Evolutionary conservation across 164 flowering plant species (phyloP).

Genomic region (Chloranthus sessilifolius): DNA sequence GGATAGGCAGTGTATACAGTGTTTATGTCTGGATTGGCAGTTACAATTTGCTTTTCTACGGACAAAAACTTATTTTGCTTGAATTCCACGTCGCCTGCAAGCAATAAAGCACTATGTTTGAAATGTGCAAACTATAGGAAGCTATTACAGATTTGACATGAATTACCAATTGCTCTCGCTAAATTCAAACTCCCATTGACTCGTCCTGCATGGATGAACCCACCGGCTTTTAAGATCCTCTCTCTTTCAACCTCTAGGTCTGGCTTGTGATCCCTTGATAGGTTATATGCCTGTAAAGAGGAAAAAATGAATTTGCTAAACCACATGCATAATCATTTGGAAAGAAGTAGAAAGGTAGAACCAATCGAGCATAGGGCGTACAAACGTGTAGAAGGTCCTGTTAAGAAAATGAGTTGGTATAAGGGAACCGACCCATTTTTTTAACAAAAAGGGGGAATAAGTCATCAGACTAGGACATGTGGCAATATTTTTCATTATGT

Average conservation of each 20-base stretch:
- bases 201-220: constrained; percentile 91
- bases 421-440: no score
- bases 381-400: no score
- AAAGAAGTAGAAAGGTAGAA: no score
- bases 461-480: no score
- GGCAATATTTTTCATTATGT: no score
- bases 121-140: no score
- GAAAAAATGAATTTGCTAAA: background rate
- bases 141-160: no score
- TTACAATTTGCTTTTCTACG: constrained; percentile 82
- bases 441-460: no score
- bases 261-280: constrained; percentile 94
- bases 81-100: constrained; percentile 91
- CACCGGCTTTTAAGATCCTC: constrained; percentile 87
- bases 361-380: no score
- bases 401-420: no score
- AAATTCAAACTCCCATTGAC: constrained; percentile 94
- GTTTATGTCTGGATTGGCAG: constrained; percentile 85
- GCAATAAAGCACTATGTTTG: no score
- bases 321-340: background rate
- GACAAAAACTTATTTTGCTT: constrained; percentile 88
- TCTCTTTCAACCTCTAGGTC: constrained; percentile 89
- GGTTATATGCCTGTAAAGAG: constrained; percentile 70
- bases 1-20: constrained; percentile 35
- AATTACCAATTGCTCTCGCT: constrained; percentile 86